Evolutionary conservation across 805 yeast species (phyloP), one percentile per base, ranked within the genome.

Genomic region (Lachancea cidri): DNA sequence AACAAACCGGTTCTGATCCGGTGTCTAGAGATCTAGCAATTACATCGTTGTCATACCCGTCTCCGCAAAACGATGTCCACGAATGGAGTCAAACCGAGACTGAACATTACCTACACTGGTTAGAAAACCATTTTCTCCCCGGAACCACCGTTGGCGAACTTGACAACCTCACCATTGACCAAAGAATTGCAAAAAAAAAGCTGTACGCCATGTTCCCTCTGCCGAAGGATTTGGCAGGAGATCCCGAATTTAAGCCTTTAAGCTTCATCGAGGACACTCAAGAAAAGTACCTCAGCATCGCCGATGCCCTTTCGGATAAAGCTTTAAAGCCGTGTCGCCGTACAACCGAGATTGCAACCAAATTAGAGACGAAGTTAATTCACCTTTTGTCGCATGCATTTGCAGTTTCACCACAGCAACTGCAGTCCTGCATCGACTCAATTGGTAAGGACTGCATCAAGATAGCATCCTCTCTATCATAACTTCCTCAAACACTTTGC

Each of bases 111-210:
- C 43, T 61, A 22, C 46, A 52, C 17, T 61, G 66, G 66, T 34
- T 59, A 9, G 58, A 61, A 32, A 30, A 45, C 6, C 38, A 45
- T 13, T 53, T 55, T 35, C 40, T 59, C 11, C 40, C 39, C n/a
- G 39, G 18, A 6, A 41, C 34, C 34, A 20, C 40, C 5, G 18
- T 14, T 15, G 16, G 8, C 13, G 41, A 33, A 4, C 11, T 9
- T 11, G 43, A 36, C 7, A 43, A 36, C 16, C 33, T 48, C 17
- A 46, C 51, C 3, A 49, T 62, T 24, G 66, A 62, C 44, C 53
- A 58, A 33, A 53, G 41, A 32, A 62, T 62, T 38, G 64, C 62
- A 15, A 46, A 42, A 29, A 50, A 58, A 36, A 58, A 56, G 42
- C 47, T 62, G 20, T 44, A 54, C 33, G 50, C 50, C 30, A 44